Evolutionary conservation across 768 basidiomycete genomes (phyloP).

Genomic region (Serendipita sp.): DNA sequence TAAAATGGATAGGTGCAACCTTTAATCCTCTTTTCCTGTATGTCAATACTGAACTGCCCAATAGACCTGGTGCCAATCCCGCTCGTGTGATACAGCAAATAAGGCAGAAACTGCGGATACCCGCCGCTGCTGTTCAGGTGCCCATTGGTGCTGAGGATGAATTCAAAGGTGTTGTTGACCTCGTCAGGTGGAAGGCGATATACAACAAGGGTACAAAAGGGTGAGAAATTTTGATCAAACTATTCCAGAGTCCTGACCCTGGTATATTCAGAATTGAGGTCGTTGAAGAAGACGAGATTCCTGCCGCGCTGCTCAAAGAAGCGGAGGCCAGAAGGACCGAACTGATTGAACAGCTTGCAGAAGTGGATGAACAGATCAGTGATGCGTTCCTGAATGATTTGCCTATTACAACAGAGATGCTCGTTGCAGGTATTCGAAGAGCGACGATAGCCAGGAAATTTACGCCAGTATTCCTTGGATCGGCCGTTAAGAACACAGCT

Average conservation of each 20-base stretch:
- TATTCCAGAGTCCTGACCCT: background rate
- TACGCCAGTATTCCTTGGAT: constrained; percentile 92
- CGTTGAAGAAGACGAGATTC: constrained; percentile 75
- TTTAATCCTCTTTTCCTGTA: background rate
- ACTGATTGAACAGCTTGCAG: constrained; percentile 86
- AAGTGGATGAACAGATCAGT: constrained; percentile 89
- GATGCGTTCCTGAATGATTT: constrained; percentile 82
- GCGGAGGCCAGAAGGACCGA: constrained; percentile 76
- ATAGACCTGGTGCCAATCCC: constrained; percentile 88
- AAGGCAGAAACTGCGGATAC: constrained; percentile 73
- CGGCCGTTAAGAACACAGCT: constrained; percentile 92
- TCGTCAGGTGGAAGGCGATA: constrained; percentile 85
- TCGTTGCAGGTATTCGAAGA: constrained; percentile 74
- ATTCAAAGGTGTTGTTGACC: constrained; percentile 81
- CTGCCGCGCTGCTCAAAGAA: constrained; percentile 49
- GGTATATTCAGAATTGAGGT: constrained; percentile 42
- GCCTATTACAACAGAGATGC: constrained; percentile 49
- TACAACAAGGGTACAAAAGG: constrained; percentile 94
- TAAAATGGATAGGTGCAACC: constrained; percentile 82
- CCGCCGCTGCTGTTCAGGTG: constrained; percentile 88
- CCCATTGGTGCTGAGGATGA: constrained; percentile 84
- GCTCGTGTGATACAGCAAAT: constrained; percentile 91
- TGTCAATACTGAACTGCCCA: background rate
- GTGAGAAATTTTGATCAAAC: constrained; percentile 26
- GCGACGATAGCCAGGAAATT: constrained; percentile 79